Base-by-base conservation (phyloP, 2,329 filamentous ascomycete species). In the Penicillium sp. region DNA sequence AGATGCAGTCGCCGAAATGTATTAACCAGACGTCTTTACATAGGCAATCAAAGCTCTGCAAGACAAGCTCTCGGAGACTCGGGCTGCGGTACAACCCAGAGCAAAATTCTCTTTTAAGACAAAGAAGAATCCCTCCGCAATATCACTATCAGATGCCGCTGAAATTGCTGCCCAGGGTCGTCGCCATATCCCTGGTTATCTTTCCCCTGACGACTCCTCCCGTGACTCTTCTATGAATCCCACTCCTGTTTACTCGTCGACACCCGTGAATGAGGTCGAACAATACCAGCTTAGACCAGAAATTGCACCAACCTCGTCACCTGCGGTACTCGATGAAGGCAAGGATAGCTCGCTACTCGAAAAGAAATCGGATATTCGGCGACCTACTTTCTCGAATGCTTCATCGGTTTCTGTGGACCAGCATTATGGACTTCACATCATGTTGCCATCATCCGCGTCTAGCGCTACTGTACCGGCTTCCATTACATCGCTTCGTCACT, bases 61-160 rank as follows among this genome's bases (percentile, higher is more conserved):
- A 18, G 89, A 93, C 56, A 90, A 89, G 66, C 79, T 97, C 23
- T 86, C 89, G 64, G 82, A 86, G 58, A 86, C 84, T 7, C 83
- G 86, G 16, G 81, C 83, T 40, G 82, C 81, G 21, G 82, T 90
- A 53, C 83, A 84, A 0, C 90, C 91, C 7, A 89, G 87, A 63
- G 83, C 86, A 11, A 90, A 91, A 60, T 97, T 97, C 74, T 83
- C 88, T 54, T 97, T 97, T 79, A 95, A 86, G 67, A 78, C 77
- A 45, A 77, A 75, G 59, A 84, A 83, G 60, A 83, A 80, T 59
- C 65, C 72, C 1, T 79, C 79, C 7, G 78, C 81, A 6, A 79
- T 84, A 49, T 83, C 81, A 20, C 66, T 84, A 33, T 77, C 75
- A 40, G 79, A 85, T 66, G 81, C 82, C 40, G 81, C 81, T 5